Evolutionary conservation across 768 basidiomycete species (phyloP), one percentile per base, ranked within the genome.

Genomic region (Albatrellus ellisii): DNA sequence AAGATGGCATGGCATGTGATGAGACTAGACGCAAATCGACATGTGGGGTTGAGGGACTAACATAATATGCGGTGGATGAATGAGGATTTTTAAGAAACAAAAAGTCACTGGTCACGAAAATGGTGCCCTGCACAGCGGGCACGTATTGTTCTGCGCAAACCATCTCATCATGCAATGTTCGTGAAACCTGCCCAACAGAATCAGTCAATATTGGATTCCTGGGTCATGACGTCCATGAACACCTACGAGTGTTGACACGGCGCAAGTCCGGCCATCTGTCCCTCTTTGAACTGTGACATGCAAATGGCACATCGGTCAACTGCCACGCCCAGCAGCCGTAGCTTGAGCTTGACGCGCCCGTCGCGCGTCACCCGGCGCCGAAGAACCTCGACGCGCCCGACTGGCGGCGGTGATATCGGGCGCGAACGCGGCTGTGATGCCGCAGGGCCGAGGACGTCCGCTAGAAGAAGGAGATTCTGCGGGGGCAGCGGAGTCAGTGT

Each of bases 331-430:
- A 41, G 32, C 11, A 51, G 39, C 8, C 41, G 43, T 29, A 51
- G n/a, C 44, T 51, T 51, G 37, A 51, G 41, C 44, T 46, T 49
- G 28, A 49, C 47, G 7, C 47, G 47, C 31, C 50, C 50, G 28
- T 35, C 49, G 36, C 43, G 48, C 25, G 44, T 48, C n/a, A 49
- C 44, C 8, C 49, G 47, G 29, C 47, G 41, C 6, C 49, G 49
- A 11, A 41, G 38, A 11, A 48, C 36, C 38, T 46, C 38, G 34
- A 49, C 38, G 17, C 26, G 47, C 2, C 49, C 49, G 28, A 45
- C 26, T 26, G 41, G 49, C 7, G 47, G 35, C n/a, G 18, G 14
- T 22, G 24, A 17, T 17, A 29, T 3, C 21, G 17, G 25, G 10
- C 15, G 7, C 12, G 33, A 17, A 9, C n/a, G 27, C 29, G 20